phyloP scores from a whole-genome alignment of 2,329 filamentous ascomycete genomes.

The Apiospora rasikravindrae region DNA sequence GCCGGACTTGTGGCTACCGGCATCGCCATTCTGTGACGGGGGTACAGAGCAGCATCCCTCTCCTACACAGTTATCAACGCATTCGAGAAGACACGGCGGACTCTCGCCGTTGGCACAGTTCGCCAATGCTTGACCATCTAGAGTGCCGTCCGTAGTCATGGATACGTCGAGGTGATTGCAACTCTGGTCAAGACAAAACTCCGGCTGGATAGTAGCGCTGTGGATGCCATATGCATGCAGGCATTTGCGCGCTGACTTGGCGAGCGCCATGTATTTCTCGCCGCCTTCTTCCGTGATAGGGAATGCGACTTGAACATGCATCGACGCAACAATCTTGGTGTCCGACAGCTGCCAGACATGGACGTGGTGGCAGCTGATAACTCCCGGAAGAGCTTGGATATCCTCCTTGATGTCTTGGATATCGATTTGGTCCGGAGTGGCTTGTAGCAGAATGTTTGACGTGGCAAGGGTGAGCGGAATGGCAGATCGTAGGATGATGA shows the following conservation, averaged over 20 bases:
- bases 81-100: constrained; percentile 56
- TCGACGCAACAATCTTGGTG: constrained; percentile 88
- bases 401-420: constrained; percentile 92
- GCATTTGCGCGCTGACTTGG: constrained; percentile 81
- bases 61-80: constrained; percentile 53
- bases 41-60: constrained; percentile 50
- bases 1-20: constrained; percentile 17
- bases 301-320: constrained; percentile 92
- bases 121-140: constrained; percentile 34
- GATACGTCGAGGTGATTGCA: constrained; percentile 41
- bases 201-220: constrained; percentile 95
- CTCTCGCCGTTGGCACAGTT: constrained; percentile 19
- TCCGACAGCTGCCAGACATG: constrained; percentile 98
- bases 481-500: constrained; percentile 75
- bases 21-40: constrained; percentile 21
- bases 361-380: constrained; percentile 91
- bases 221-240: constrained; percentile 96
- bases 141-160: constrained; percentile 15
- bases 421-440: constrained; percentile 86
- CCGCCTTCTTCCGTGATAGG: constrained; percentile 82
- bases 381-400: constrained; percentile 82
- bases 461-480: constrained; percentile 81
- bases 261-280: constrained; percentile 87
- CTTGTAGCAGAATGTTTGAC: constrained; percentile 89
- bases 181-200: constrained; percentile 68